Percentiles rank a stretch among this genome's conserved stretches.
phyloP scores from a whole-genome alignment of 352 stramenopile genomes.

The Phytopythium litorale region DNA sequence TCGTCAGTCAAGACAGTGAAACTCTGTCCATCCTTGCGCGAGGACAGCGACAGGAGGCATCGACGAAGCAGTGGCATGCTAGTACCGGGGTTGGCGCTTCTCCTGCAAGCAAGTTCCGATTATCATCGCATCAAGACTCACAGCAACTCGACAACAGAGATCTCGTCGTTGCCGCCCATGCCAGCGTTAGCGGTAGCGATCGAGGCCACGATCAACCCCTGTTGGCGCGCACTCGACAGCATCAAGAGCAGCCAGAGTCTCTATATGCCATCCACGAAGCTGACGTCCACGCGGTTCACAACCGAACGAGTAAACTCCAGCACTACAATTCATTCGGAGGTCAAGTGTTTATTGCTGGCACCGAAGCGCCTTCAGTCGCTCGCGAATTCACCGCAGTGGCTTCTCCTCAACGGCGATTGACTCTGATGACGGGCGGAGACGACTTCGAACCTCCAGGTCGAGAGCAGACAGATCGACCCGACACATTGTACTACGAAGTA shows the following conservation, averaged over 20 bases:
- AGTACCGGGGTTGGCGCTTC: background rate
- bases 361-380: background rate
- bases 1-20: background rate
- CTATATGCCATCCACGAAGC: background rate
- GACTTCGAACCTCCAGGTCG: background rate
- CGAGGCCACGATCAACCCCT: background rate
- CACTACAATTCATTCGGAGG: background rate
- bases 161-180: background rate
- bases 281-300: background rate
- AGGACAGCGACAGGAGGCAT: background rate
- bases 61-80: background rate
- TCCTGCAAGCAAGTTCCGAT: background rate
- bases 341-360: background rate
- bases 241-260: background rate
- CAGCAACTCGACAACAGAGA: background rate
- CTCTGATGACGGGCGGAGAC: background rate
- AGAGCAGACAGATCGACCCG: background rate
- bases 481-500: background rate
- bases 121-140: background rate
- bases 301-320: background rate
- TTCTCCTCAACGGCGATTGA: background rate
- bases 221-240: background rate
- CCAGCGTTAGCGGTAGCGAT: background rate
- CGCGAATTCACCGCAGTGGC: background rate
- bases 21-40: background rate